Conservation (phyloP, 2,329 filamentous ascomycete species). For the Venturia asperata region DNA sequence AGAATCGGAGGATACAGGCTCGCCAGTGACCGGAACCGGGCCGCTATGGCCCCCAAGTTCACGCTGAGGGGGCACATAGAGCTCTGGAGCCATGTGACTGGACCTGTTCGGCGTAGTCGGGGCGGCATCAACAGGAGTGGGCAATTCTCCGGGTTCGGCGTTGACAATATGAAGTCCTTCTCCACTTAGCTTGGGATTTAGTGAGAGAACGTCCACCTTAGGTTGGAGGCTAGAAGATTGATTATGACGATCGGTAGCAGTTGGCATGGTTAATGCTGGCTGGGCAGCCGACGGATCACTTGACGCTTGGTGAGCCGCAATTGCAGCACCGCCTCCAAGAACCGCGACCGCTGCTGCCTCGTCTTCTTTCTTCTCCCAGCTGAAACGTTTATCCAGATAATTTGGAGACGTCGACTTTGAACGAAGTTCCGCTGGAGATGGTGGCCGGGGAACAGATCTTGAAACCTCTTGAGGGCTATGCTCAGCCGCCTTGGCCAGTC, state of each 20-base stretch:
- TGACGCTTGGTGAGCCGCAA: background rate
- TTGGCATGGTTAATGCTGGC: background rate
- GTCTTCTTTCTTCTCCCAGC: constrained; percentile 30
- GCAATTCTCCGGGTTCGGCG: constrained; percentile 20
- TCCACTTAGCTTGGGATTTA: constrained; percentile 17
- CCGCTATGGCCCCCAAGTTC: background rate
- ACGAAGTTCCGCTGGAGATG: background rate
- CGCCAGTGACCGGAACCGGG: background rate
- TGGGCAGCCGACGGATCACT: background rate
- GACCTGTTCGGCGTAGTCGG: background rate
- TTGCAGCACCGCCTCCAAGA: background rate
- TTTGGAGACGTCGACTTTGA: constrained; percentile 19
- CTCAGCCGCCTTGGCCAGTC: constrained; percentile 21
- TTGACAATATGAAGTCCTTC: constrained; percentile 22
- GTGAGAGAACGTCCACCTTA: constrained; percentile 9
- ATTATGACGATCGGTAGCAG: background rate
- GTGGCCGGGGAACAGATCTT: background rate
- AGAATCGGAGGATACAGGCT: background rate
- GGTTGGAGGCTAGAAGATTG: constrained; percentile 9
- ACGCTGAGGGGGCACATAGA: background rate
- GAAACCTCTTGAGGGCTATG: constrained; percentile 18
- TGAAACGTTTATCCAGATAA: constrained; percentile 31
- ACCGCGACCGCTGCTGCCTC: constrained; percentile 1
- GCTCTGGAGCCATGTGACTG: constrained; percentile 12
- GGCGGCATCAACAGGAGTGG: constrained; percentile 18